Base-by-base conservation (phyloP, 192 early-diverging fungal genomes). In the Kickxella alabastrina region DNA sequence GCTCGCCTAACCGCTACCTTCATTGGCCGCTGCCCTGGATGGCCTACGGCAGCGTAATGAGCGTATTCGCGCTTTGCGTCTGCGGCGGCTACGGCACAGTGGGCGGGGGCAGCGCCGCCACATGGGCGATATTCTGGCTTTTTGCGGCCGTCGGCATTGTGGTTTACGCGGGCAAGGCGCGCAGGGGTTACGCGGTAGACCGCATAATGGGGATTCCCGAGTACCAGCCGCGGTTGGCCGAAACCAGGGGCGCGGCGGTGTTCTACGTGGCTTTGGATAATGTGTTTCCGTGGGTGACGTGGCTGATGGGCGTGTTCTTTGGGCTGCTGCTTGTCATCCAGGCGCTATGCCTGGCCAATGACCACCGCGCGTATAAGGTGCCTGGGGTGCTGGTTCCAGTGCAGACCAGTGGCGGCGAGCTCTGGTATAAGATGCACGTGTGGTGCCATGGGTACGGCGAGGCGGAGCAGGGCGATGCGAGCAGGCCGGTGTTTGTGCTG, bases 161-260 rank as follows among this genome's bases (percentile, higher is more conserved):
- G 7, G 58, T 74, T 1, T 78, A 73, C 31, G 59, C 69, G 41
- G 58, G 48, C 2, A 73, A 69, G 60, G 76, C 76, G 15, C 52
- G 76, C 10, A 57, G 76, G 24, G 76, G 76, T 7, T 78, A 78
- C 47, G 49, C 48, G 10, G 76, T 78, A 23, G 70, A 74, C 49
- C 54, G 69, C 3, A 64, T 78, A 17, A 78, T 78, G 76, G 76
- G 70, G 12, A 78, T 78, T 25, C 69, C 68, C 9, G 69, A 78
- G 60, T 68, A 59, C 44, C 65, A 62, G 3, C 69, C 70, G 29
- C 49, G 49, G 19, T 46, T 68, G 50, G 70, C 60, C 0, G 65
- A 73, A 9, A 67, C 70, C 22, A 57, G 63, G 6, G 61, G 61
- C 10, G n/a, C 23, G 28, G 52, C 38, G 27, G 43, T 78, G 35